Percentiles rank a stretch among this genome's conserved stretches.
Evolutionary conservation across 306 rosid genomes (phyloP).

Genomic region (Corylus heterophylla): DNA sequence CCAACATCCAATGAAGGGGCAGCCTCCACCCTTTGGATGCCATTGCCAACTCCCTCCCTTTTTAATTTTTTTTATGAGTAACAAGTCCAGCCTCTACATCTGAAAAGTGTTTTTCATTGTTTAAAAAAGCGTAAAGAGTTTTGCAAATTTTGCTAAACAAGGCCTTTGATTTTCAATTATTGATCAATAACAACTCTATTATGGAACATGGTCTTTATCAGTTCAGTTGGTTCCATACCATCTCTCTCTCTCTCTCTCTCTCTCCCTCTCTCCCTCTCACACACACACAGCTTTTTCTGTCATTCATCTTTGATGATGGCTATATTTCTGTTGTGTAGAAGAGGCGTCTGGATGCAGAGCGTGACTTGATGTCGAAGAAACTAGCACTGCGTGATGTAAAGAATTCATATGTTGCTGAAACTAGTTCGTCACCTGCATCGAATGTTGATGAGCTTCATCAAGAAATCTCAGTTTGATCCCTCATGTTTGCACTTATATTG

Average conservation of each 20-base stretch:
- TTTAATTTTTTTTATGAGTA: too few relatives aligned
- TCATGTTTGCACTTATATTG: neutral
- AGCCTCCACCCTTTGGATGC: too few relatives aligned
- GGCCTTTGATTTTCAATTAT: too few relatives aligned
- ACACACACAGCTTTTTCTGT: neutral
- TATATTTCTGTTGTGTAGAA: slow-evolving; percentile 42
- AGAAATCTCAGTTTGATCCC: slow-evolving; percentile 71
- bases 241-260: neutral
- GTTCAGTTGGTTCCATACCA: neutral
- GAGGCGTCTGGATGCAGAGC: slow-evolving; percentile 41
- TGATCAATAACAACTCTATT: neutral
- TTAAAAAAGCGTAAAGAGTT: too few relatives aligned
- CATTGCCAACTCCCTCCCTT: too few relatives aligned
- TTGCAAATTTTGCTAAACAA: too few relatives aligned
- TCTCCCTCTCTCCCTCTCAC: neutral
- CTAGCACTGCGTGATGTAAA: slow-evolving; percentile 49
- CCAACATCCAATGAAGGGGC: too few relatives aligned
- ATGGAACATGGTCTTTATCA: neutral
- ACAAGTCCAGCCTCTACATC: too few relatives aligned
- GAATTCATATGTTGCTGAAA: slow-evolving; percentile 47
- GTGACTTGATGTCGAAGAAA: slow-evolving; percentile 44
- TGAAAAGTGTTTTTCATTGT: too few relatives aligned
- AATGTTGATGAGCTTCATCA: slow-evolving; percentile 66
- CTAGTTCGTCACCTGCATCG: slow-evolving; percentile 50
- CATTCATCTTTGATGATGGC: slow-evolving; percentile 3